Evolutionary conservation across 1,284 basidiomycete genomes (phyloP), one percentile per base, ranked within the genome.

Genomic region (Ustilago xerochloae): DNA sequence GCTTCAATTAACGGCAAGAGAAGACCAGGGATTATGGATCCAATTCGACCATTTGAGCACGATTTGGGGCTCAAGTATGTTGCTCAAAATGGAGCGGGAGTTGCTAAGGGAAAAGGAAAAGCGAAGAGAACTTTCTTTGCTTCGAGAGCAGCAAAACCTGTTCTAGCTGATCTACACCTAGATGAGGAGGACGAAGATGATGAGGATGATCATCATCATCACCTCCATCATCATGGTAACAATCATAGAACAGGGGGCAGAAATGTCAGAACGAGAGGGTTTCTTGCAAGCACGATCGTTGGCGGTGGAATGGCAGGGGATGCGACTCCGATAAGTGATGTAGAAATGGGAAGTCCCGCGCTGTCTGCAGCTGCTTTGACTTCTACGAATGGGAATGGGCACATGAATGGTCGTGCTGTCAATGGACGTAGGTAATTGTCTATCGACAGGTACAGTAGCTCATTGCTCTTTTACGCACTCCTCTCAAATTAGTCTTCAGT

Each of bases 121-220:
- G 52, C 74, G 3, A 78, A 78, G 64, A 39, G 76, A 20, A 76
- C 73, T 0, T 78, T 78, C 24, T 78, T 78, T 28, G 66, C 69
- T 4, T 53, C 69, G 15, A 51, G 76, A 7, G 76, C 73, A 15
- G 73, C 76, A 1, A 75, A 67, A 26, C 69, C 74, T 2, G 65
- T 64, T 5, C 43, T 68, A 20, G 52, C 59, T 5, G 69, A 71
- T 39, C 43, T 75, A 54, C 57, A 75, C 16, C 55, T 75, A 22
- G 60, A 63, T 15, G 62, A 67, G 5, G 56, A 69, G 1, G 64
- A 67, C 7, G 51, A 60, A 0, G 59, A 59, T 6, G 63, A 61
- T 1, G 63, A 72, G 8, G 59, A 71, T 6, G 46, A 62, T 3
- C 39, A 70, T 4, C 28, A 58, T 22, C 53, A 50, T 30, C 38